Conservation (phyloP, 306 rosid genomes). For the Vicia faba region DNA sequence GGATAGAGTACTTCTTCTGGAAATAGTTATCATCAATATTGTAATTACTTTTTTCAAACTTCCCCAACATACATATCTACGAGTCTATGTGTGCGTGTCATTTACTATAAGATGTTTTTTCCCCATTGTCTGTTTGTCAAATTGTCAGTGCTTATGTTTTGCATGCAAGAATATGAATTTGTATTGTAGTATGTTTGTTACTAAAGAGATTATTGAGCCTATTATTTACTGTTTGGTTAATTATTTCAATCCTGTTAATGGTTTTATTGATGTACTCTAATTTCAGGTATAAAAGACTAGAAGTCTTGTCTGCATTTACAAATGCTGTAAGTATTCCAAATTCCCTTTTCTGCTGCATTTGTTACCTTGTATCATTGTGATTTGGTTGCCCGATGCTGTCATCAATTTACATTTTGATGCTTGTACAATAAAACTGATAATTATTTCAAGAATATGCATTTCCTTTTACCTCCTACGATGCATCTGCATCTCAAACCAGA, state of each 20-base stretch:
- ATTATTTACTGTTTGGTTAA: constrained; percentile 12
- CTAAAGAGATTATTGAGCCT: constrained; percentile 10
- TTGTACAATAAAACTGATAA: not conserved
- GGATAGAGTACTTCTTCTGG: not conserved
- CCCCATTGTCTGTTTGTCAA: not conserved
- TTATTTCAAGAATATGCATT: constrained; percentile 2
- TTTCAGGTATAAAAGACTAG: constrained; percentile 90
- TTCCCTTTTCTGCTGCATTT: constrained; percentile 34
- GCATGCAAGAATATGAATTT: constrained; percentile 20
- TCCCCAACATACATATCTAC: not conserved
- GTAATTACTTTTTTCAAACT: not conserved
- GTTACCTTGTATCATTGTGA: constrained; percentile 9
- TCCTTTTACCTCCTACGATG: constrained; percentile 10
- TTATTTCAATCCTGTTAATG: constrained; percentile 24
- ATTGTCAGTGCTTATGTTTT: constrained; percentile 3
- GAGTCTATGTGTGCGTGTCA: not conserved
- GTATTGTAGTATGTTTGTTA: not conserved
- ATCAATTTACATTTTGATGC: constrained; percentile 15
- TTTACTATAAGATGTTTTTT: not conserved
- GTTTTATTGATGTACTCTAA: constrained; percentile 22
- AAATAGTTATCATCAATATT: constrained; percentile 18
- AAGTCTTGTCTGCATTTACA: constrained; percentile 93
- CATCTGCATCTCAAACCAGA: constrained; percentile 16
- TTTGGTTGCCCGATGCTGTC: constrained; percentile 21
- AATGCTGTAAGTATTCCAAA: constrained; percentile 82